Evolutionary conservation across 1,284 basidiomycete genomes (phyloP).

Genomic region (Leccinum griseonigrum): DNA sequence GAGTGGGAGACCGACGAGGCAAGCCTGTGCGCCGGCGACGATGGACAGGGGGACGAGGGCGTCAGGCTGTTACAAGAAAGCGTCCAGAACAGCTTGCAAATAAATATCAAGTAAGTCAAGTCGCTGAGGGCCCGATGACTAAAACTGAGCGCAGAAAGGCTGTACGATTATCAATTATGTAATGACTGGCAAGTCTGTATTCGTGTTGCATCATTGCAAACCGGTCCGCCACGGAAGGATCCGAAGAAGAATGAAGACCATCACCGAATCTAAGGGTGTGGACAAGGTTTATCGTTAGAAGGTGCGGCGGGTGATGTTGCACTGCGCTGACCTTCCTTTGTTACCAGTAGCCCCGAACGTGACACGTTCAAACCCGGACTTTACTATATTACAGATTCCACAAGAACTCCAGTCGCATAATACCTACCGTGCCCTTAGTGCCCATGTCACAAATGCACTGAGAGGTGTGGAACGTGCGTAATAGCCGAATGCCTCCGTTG

Average conservation of each 20-base stretch:
- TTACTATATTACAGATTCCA: constrained; percentile 57
- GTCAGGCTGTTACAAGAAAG: constrained; percentile 60
- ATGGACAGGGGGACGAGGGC: constrained; percentile 63
- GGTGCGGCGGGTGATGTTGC: constrained; percentile 1
- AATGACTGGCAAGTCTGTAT: constrained; percentile 68
- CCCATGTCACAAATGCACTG: constrained; percentile 68
- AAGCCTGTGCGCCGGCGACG: constrained; percentile 55
- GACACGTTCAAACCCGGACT: constrained; percentile 52
- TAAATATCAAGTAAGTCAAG: constrained; percentile 56
- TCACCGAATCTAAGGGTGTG: constrained; percentile 44
- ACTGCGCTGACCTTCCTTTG: constrained; percentile 45
- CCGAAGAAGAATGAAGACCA: constrained; percentile 58
- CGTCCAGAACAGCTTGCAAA: constrained; percentile 43
- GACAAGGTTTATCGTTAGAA: constrained; percentile 2
- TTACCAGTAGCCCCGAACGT: constrained; percentile 52
- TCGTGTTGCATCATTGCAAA: constrained; percentile 48
- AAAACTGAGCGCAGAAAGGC: constrained; percentile 56
- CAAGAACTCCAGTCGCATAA: constrained; percentile 59
- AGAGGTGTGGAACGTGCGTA: constrained; percentile 56
- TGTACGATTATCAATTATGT: constrained; percentile 73
- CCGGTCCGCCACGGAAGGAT: constrained; percentile 52
- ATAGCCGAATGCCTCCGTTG: constrained; percentile 36
- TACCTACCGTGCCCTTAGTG: constrained; percentile 37
- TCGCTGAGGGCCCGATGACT: constrained; percentile 1
- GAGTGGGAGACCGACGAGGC: constrained; percentile 67